A percentile compares a stretch with the other conserved stretches of the same genome.
Conservation (phyloP, 768 basidiomycete species). For the Serendipita indica region DNA sequence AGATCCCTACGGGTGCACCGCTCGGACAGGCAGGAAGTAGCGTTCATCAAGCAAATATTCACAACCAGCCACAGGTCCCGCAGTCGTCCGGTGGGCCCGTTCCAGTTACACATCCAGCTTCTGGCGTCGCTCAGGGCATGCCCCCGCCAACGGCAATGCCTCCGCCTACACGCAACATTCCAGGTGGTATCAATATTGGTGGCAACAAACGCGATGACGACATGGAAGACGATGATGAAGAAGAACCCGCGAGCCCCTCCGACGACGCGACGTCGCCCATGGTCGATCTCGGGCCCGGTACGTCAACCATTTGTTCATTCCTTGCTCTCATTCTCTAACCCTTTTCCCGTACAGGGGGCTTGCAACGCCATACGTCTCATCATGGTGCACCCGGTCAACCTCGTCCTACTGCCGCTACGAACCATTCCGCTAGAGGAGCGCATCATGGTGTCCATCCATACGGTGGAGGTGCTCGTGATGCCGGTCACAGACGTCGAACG, state of each 20-base stretch:
- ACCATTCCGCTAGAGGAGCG: not conserved
- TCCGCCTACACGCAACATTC: not conserved
- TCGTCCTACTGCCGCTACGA: not conserved
- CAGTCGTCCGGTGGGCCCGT: not conserved
- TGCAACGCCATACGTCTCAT: not conserved
- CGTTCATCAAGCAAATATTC: not conserved
- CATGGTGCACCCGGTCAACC: not conserved
- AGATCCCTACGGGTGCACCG: constrained; percentile 31
- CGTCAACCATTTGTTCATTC: not conserved
- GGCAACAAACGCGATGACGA: constrained; percentile 13
- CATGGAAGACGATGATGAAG: constrained; percentile 10
- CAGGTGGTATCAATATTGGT: constrained; percentile 10
- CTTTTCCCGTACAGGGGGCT: too few relatives aligned
- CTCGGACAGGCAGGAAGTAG: not conserved
- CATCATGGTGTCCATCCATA: not conserved
- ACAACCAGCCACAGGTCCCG: not conserved
- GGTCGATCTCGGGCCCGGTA: not conserved
- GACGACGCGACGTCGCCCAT: not conserved
- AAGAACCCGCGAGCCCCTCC: not conserved
- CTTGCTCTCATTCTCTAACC: not conserved
- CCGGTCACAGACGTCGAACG: not conserved
- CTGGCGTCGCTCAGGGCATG: not conserved
- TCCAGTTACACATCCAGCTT: constrained; percentile 15
- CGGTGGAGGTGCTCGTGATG: not conserved
- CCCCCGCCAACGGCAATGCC: not conserved